Percentiles rank a stretch among this genome's conserved stretches.
Evolutionary conservation across 495 filamentous ascomycete species (phyloP).

Genomic region (Penicillium coprophilum): DNA sequence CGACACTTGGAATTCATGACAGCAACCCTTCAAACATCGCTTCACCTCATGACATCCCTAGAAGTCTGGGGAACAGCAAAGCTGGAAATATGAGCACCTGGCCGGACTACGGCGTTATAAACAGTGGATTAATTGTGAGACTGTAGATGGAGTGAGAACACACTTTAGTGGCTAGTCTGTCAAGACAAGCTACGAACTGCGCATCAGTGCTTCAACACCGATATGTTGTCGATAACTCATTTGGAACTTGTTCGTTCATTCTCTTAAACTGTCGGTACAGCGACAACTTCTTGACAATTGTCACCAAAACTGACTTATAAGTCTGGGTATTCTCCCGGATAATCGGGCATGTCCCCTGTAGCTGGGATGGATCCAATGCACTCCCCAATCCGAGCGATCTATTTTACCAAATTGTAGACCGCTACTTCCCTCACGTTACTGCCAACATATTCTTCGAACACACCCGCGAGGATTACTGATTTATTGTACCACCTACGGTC

Average conservation of each 20-base stretch:
- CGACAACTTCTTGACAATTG: conserved; percentile 46
- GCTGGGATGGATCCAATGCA: conserved; percentile 53
- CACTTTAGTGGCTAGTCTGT: conserved; percentile 55
- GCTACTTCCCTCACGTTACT: conserved; percentile 56
- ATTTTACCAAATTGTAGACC: conserved; percentile 57
- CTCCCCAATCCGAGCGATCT: conserved; percentile 52
- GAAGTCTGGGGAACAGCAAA: conserved; percentile 52
- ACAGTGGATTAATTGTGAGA: conserved; percentile 47
- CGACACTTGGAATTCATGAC: conserved; percentile 57
- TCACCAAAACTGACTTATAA: conserved; percentile 51
- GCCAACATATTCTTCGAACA: conserved; percentile 58
- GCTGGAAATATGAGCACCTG: conserved; percentile 57
- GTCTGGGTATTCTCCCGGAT: conserved; percentile 54
- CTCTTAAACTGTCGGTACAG: conserved; percentile 51
- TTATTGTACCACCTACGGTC: conserved; percentile 54
- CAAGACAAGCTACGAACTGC: conserved; percentile 47
- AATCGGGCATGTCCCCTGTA: conserved; percentile 52
- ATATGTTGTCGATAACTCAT: conserved; percentile 26
- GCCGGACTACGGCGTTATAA: conserved; percentile 52
- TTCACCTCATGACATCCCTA: conserved; percentile 51
- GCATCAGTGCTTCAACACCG: conserved; percentile 56
- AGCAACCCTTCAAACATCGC: conserved; percentile 52
- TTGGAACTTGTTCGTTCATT: conserved; percentile 21
- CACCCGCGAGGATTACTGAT: conserved; percentile 56
- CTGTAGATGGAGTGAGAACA: conserved; percentile 41